phyloP scores from a whole-genome alignment of 2,329 filamentous ascomycete species.

The Fusarium sp. region DNA sequence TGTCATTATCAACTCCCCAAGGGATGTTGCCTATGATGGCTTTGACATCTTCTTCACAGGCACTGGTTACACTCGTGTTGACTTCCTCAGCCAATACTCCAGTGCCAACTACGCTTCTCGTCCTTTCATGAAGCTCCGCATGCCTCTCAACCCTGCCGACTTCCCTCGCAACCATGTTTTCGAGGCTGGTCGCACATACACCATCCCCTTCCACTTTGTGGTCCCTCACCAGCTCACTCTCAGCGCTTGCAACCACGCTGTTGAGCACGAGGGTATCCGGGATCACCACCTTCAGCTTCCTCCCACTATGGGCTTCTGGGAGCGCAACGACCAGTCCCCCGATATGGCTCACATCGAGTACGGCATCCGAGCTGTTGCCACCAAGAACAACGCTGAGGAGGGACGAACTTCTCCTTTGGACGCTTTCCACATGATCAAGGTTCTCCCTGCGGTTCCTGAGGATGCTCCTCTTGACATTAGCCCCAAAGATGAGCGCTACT shows the following conservation, averaged over 20 bases:
- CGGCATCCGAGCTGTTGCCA: slow-evolving; percentile 60
- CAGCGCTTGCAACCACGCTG: slow-evolving; percentile 65
- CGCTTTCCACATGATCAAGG: slow-evolving; percentile 58
- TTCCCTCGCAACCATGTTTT: slow-evolving; percentile 63
- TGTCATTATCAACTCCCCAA: slow-evolving; percentile 58
- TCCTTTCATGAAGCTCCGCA: slow-evolving; percentile 66
- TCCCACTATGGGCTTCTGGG: slow-evolving; percentile 65
- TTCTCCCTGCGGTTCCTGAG: slow-evolving; percentile 63
- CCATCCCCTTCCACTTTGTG: slow-evolving; percentile 69
- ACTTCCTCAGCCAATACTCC: slow-evolving; percentile 62
- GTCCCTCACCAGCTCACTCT: slow-evolving; percentile 69
- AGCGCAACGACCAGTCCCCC: slow-evolving; percentile 65
- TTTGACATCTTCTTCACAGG: slow-evolving; percentile 67
- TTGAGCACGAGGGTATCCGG: slow-evolving; percentile 58
- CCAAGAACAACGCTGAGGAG: slow-evolving; percentile 44
- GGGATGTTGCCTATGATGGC: slow-evolving; percentile 62
- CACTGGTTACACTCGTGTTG: slow-evolving; percentile 61
- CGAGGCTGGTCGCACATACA: slow-evolving; percentile 61
- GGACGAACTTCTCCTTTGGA: slow-evolving; percentile 54
- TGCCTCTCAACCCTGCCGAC: slow-evolving; percentile 61
- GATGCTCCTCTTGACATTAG: slow-evolving; percentile 64
- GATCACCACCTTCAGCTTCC: slow-evolving; percentile 66
- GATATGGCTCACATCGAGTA: slow-evolving; percentile 68
- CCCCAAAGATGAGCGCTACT: slow-evolving; percentile 61
- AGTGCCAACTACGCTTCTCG: slow-evolving; percentile 61